These are phyloP conservation scores for Eucalyptus tenuipes DNA, from an alignment of 345 rosid species.

Conservation along the genomic window DNA sequence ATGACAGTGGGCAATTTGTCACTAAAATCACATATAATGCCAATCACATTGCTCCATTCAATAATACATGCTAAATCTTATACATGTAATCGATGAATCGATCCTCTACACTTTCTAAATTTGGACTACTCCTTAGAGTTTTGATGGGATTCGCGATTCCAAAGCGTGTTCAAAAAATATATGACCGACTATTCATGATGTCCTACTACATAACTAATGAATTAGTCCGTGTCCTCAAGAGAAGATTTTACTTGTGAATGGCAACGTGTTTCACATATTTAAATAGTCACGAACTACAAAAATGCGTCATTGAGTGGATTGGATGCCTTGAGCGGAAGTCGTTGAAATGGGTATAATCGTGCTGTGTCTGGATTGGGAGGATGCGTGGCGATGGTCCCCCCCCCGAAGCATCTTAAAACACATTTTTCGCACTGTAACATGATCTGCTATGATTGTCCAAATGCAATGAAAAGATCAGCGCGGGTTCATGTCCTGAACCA, in stretches of 20 bases:
- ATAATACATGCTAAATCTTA: too few species aligned
- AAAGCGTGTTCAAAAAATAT: neutral
- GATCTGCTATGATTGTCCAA: neutral
- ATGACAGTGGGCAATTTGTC: too few species aligned
- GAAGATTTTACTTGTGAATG: neutral
- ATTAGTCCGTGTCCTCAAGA: accelerated
- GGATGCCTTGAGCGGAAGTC: too few species aligned
- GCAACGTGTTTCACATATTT: accelerated
- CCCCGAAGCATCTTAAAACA: neutral
- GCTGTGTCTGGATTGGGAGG: neutral
- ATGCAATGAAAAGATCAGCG: neutral
- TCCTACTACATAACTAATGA: neutral
- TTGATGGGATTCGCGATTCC: accelerated
- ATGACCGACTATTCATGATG: accelerated
- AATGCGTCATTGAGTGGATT: neutral
- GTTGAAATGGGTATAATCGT: neutral
- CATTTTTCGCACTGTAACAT: neutral
- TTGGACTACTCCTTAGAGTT: neutral
- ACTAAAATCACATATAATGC: too few species aligned
- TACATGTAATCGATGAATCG: too few species aligned
- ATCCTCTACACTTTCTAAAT: accelerated
- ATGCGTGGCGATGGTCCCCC: neutral
- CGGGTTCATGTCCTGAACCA: neutral
- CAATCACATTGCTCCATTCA: too few species aligned
- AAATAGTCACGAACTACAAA: too few species aligned